Base-by-base conservation (phyloP, 2,329 filamentous ascomycete species). In the Fusarium succisae region DNA sequence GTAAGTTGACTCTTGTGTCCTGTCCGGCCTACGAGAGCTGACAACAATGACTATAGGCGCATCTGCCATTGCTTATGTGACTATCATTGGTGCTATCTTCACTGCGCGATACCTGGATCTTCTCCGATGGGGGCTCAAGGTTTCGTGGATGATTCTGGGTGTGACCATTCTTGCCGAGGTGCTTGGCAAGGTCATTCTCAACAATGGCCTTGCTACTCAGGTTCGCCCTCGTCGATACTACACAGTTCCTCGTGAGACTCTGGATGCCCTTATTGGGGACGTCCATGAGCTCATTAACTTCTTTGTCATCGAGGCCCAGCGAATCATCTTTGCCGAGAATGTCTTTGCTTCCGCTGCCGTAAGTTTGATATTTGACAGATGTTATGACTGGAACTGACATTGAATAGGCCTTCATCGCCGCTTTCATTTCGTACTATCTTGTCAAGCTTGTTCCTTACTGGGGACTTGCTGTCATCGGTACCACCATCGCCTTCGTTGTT, bases 401-500 rank as follows among this genome's bases (percentile, higher is more conserved):
- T 13, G 18, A 8, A 6, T 56, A 92, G 90, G 88, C 90, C 65
- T 89, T 88, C 72, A 57, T 91, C 59, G 85, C 85, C 70, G 87
- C 91, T 54, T 91, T 93, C 81, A 73, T 92, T 72, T 91, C 91
- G 30, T 93, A 93, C 84, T 90, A 87, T 81, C 86, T 93, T 44
- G 88, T 91, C 82, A 93, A 92, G 86, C 84, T 93, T 70, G 87
- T 93, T 54, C 91, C 91, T 41, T 88, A 91, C 85, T 93, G 91
- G 91, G 91, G 90, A 41, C 88, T 93, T 73, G 85, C 90, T 53
- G 82, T 93, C 73, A 85, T 92, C 76, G 84, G 83, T 72, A 89
- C 89, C 66, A 89, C 89, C 18, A 81, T 89, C 56, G 79, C 88
- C 67, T 93, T 93, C 85, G 84, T 91, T 66, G 86, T 84, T 18